Conservation (phyloP, 116 monocot species). For the Posidonia oceanica region DNA sequence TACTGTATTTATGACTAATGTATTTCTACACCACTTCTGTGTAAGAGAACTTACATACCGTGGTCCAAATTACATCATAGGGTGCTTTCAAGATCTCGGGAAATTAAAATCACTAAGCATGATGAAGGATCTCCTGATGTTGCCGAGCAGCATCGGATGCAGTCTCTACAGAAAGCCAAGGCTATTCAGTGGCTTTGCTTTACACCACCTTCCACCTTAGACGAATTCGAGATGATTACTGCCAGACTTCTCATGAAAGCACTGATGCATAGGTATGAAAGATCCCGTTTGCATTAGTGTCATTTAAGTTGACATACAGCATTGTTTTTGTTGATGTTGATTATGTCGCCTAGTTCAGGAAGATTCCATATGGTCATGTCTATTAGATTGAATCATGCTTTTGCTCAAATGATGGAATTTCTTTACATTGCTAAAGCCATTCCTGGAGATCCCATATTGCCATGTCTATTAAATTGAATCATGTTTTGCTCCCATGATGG, state of each 20-base stretch:
- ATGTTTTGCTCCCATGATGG: too few species aligned
- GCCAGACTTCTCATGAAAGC: constrained; percentile 82
- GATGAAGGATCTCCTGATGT: constrained; percentile 52
- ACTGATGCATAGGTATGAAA: constrained; percentile 68
- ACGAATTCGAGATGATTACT: constrained; percentile 49
- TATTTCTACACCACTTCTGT: background rate
- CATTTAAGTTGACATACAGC: background rate
- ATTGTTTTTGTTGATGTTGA: background rate
- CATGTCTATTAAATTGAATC: too few species aligned
- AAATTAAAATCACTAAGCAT: constrained; percentile 35
- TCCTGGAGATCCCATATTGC: too few species aligned
- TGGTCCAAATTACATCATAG: constrained; percentile 20
- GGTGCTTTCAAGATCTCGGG: constrained; percentile 84
- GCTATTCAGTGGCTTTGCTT: constrained; percentile 99
- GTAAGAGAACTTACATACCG: background rate
- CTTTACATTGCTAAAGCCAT: too few species aligned
- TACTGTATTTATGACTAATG: background rate
- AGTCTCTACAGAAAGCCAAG: constrained; percentile 86
- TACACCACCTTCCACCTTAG: constrained; percentile 78
- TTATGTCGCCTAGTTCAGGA: too few species aligned
- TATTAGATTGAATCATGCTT: too few species aligned
- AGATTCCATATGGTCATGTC: too few species aligned
- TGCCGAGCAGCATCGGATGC: constrained; percentile 70
- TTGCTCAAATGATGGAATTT: too few species aligned
- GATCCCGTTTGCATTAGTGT: background rate